Percentiles rank a stretch among this genome's conserved stretches.
Conservation (phyloP, 139 green algal genomes). For the Cymbomonas tetramitiformis region DNA sequence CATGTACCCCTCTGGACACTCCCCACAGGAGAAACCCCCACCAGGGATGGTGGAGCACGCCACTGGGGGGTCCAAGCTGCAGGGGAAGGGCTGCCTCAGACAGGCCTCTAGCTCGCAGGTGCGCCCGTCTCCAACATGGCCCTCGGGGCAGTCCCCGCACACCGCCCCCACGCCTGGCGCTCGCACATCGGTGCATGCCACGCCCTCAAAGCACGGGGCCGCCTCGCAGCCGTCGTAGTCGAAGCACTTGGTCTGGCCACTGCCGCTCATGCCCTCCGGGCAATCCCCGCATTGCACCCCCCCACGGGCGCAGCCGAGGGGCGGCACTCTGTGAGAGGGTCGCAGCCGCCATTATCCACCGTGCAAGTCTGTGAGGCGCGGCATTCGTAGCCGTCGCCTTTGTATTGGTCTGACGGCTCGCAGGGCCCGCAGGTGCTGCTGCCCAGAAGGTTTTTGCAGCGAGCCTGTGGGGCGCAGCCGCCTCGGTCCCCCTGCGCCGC, state of each 20-base stretch:
- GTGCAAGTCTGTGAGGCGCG: background rate
- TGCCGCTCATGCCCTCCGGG: background rate
- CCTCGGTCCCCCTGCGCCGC: no score
- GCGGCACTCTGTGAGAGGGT: background rate
- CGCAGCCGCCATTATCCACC: conserved; percentile 2
- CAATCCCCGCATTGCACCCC: background rate
- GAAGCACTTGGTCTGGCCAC: background rate
- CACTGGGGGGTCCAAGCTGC: no score
- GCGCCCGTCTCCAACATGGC: background rate
- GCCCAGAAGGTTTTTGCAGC: no score
- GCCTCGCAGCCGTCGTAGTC: background rate
- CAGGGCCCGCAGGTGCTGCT: no score
- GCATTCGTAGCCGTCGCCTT: no score
- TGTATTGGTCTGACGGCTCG: no score
- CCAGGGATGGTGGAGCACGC: no score
- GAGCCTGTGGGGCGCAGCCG: no score
- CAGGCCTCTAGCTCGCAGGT: no score
- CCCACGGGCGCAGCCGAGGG: background rate
- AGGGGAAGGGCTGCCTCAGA: no score
- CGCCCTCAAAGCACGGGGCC: background rate
- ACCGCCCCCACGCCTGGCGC: background rate
- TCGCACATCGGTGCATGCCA: background rate
- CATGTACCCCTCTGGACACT: background rate
- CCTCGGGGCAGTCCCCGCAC: background rate
- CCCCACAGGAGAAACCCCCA: background rate